Conservation (phyloP, 169 alveolate genomes). For the Cryptosporidium sp. region DNA sequence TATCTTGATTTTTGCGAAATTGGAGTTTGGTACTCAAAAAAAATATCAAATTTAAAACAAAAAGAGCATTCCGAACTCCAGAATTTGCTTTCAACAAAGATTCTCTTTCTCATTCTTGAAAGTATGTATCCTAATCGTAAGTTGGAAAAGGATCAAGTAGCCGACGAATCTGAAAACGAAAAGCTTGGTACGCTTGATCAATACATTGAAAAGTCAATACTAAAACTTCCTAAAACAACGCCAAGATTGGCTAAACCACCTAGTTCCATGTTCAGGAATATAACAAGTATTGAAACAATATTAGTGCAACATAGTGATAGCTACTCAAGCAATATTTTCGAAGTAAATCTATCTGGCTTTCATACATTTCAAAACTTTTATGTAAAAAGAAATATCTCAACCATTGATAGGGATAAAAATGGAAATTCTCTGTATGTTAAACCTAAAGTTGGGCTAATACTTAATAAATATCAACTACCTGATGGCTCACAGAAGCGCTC, state of each 20-base stretch:
- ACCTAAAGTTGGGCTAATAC: constrained; percentile 25
- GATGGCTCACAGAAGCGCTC: constrained; percentile 1
- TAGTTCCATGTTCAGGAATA: constrained; percentile 1
- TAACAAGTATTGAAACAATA: background rate
- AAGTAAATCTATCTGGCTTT: background rate
- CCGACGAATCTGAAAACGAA: constrained; percentile 1
- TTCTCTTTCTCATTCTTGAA: constrained; percentile 38
- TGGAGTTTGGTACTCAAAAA: constrained; percentile 34
- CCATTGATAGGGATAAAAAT: constrained; percentile 4
- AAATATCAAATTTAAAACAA: background rate
- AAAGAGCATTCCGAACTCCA: constrained; percentile 17
- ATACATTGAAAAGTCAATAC: constrained; percentile 20
- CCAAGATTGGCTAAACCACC: constrained; percentile 19
- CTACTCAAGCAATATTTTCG: constrained; percentile 6
- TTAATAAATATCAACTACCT: constrained; percentile 26
- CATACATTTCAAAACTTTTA: constrained; percentile 4
- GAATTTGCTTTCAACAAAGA: constrained; percentile 31
- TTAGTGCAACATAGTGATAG: constrained; percentile 4
- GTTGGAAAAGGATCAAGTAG: background rate
- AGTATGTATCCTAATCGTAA: constrained; percentile 56
- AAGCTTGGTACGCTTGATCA: constrained; percentile 34
- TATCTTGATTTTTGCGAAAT: constrained; percentile 56
- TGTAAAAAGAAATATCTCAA: constrained; percentile 31
- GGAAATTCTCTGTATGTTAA: constrained; percentile 9
- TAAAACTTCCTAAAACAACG: constrained; percentile 10